Base-by-base conservation (phyloP, 2,329 filamentous ascomycete genomes). In the Ascochyta koolunga region DNA sequence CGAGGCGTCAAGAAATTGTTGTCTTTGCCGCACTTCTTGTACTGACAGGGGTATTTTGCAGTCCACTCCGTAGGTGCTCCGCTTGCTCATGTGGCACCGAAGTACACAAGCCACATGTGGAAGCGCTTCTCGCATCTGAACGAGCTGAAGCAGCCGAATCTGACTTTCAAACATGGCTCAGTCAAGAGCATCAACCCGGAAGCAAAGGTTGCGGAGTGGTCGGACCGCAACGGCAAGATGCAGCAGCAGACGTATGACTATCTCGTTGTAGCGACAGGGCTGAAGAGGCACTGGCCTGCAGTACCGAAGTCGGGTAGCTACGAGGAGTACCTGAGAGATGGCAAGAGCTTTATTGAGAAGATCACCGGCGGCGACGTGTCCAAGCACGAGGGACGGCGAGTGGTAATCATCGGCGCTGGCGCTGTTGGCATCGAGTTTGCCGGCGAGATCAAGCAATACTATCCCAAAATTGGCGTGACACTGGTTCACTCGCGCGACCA, bases 341-440 rank as follows among this genome's bases (percentile, higher is more conserved):
- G 82, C 0, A 79, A 79, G 41, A 76, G 80, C 9, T 87, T 91
- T 58, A 84, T 89, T 60, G 74, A 81, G 18, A 69, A 70, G 53
- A 72, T 73, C 24, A 71, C 69, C 18, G 70, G 70, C 10, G 62
- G 62, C 3, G 66, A 70, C 15, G 43, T 58, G n/a, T 48, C 60
- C 5, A 64, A 62, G 32, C 63, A 67, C 21, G 59, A 66, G 21
- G 67, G 68, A 7, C 57, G 71, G 33, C 85, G 83, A 0, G 83
- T 92, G 1, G 83, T 90, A 0, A 80, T 93, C 19, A 86, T 93
- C n/a, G 89, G 90, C 16, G 90, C 90, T 59, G 85, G 89, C 43
- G 90, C 90, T 6, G 90, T 93, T 1, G 90, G 90, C 8, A 86
- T 93, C 49, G 90, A 93, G 71, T 91, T 93, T 82, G 89, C 90